Percentiles rank a stretch among this genome's conserved stretches.
phyloP scores from a whole-genome alignment of 345 rosid genomes.

The Noccaea bulbosa region DNA sequence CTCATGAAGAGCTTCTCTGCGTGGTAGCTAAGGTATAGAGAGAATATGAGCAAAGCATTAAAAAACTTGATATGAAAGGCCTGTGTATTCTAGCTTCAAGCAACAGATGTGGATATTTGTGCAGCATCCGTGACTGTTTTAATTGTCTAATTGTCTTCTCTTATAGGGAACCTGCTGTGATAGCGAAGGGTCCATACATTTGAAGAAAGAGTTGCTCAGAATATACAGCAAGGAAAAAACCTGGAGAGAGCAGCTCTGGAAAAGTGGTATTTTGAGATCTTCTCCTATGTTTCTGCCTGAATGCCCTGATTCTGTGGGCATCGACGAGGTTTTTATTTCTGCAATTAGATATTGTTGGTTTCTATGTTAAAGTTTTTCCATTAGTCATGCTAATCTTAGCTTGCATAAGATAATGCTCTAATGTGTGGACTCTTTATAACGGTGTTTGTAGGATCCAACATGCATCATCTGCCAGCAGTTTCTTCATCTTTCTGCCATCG shows the following conservation, averaged over 20 bases:
- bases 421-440: slow-evolving; percentile 29
- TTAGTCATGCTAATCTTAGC: slow-evolving; percentile 10
- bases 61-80: not conserved
- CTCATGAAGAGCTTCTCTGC: slow-evolving; percentile 97
- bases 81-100: slow-evolving; percentile 21
- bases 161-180: slow-evolving; percentile 52
- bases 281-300: slow-evolving; percentile 70
- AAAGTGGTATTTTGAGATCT: slow-evolving; percentile 74
- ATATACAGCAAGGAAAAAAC: slow-evolving; percentile 67
- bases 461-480: slow-evolving; percentile 91
- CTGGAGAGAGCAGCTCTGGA: slow-evolving; percentile 89
- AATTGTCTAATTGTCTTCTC: not conserved
- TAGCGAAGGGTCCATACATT: slow-evolving; percentile 59
- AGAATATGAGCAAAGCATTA: not conserved
- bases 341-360: slow-evolving; percentile 39
- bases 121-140: slow-evolving; percentile 24
- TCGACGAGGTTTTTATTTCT: slow-evolving; percentile 74
- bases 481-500: slow-evolving; percentile 85
- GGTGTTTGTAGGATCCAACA: slow-evolving; percentile 71
- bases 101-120: slow-evolving; percentile 4
- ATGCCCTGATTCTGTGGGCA: slow-evolving; percentile 79
- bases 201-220: slow-evolving; percentile 78
- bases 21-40: slow-evolving; percentile 78
- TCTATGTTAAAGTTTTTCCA: not conserved
- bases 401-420: slow-evolving; percentile 28